These are phyloP conservation scores for Boletus vermiculosoides DNA, from an alignment of 768 basidiomycete species.

Conservation along the genomic window DNA sequence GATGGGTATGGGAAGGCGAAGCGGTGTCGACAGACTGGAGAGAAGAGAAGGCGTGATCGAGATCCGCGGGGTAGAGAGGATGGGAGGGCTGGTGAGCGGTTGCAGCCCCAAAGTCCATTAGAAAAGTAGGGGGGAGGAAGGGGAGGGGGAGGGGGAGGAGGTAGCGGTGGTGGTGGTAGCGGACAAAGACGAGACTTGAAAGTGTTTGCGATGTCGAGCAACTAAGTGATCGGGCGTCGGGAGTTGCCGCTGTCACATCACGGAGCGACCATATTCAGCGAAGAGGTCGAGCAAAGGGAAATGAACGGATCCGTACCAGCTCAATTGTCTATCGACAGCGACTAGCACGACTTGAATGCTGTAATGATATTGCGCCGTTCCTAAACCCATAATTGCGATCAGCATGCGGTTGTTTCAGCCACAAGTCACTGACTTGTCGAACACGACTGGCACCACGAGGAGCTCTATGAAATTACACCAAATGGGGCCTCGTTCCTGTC, in stretches of 20 bases:
- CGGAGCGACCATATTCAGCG: slow-evolving; percentile 41
- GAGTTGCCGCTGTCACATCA: slow-evolving; percentile 45
- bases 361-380: neutral
- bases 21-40: slow-evolving; percentile 40
- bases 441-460: slow-evolving; percentile 3
- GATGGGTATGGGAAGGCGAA: slow-evolving; percentile 39
- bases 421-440: slow-evolving; percentile 21
- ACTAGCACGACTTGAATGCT: neutral
- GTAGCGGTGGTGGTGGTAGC: slow-evolving; percentile 26
- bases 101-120: slow-evolving; percentile 50
- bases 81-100: slow-evolving; percentile 36
- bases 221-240: slow-evolving; percentile 58
- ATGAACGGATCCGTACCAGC: slow-evolving; percentile 32
- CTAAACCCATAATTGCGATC: slow-evolving; percentile 13
- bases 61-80: slow-evolving; percentile 52
- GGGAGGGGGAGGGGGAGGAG: slow-evolving; percentile 31
- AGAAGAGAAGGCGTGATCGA: slow-evolving; percentile 56
- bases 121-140: slow-evolving; percentile 10
- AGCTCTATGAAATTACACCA: neutral
- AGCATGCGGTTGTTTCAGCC: slow-evolving; percentile 16
- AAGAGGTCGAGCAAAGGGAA: slow-evolving; percentile 24
- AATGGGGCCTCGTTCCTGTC: neutral
- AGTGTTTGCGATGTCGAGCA: slow-evolving; percentile 40
- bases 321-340: slow-evolving; percentile 11
- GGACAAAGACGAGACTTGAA: slow-evolving; percentile 34